Evolutionary conservation across 2,329 filamentous ascomycete species (phyloP), one percentile per base, ranked within the genome.

Genomic region (Neonectria coccinea): DNA sequence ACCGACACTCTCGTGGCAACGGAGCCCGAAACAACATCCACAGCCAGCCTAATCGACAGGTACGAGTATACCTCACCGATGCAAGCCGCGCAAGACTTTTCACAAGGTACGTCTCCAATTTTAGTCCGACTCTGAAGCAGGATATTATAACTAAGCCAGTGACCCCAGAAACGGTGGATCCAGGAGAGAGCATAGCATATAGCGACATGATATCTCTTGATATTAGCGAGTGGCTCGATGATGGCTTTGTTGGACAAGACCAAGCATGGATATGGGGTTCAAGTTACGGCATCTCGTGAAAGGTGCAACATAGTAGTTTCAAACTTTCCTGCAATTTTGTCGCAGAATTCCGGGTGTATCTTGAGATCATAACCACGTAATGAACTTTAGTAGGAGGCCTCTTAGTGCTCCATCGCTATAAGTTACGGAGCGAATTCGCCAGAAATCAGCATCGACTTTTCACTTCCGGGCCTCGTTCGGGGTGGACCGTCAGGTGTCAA

Each of bases 201-300:
- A 25, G 47, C 2, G 56, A 51, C 22, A 58, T 58, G 3, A 10
- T 51, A n/a, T 51, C 56, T 1, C 39, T 58, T 42, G 56, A 51
- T 11, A 41, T 47, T 4, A 33, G 45, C 2, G 56, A 58, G 5
- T 58, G 29, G 6, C 10, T 59, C 8, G 48, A 55, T 8, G 53
- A 56, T n/a, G 42, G 18, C 29, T 59, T 50, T 6, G 44, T 62
- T 14, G 62, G 54, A 2, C 58, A 65, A 20, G 63, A 66, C 8
- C 62, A 67, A 25, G 62, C 59, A 18, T 67, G 65, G 62, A 67
- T 65, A 20, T 67, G 65, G 62, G 58, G 51, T 20, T 42, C 39
- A 20, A 42, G n/a, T 42, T 42, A 42, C 8, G 39, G 39, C 18
- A 42, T 42, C 18, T 18, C 39, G 3, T 41, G 7, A 41, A 41